Evolutionary conservation across 139 green algal genomes (phyloP).

Genomic region (Desmodesmus armatus): DNA sequence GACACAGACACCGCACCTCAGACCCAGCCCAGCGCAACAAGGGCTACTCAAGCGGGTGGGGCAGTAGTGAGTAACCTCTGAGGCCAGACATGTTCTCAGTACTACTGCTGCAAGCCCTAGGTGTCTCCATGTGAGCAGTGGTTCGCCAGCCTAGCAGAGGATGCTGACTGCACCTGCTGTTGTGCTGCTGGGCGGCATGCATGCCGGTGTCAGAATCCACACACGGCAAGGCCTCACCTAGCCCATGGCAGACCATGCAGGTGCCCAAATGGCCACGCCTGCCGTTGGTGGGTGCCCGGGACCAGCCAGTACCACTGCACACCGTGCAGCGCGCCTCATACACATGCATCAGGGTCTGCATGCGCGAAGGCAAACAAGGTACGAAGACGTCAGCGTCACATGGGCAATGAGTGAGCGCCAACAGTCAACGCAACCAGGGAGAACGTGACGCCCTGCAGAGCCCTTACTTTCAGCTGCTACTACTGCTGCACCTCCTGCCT

Average conservation of each 20-base stretch:
- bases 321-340: conserved; percentile 38
- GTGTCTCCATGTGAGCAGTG: not conserved
- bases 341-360: conserved; percentile 39
- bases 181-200: not conserved
- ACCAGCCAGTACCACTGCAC: conserved; percentile 39
- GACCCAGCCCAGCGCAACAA: not conserved
- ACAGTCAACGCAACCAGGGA: not conserved
- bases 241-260: conserved; percentile 44
- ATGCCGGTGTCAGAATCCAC: not conserved
- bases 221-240: conserved; percentile 27
- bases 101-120: not conserved
- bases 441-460: not conserved
- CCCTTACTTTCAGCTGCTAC: not conserved
- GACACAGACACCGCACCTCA: not conserved
- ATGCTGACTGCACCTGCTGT: not conserved
- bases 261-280: conserved; percentile 21
- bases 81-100: no score
- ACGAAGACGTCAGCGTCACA: not conserved
- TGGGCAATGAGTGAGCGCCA: not conserved
- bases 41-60: not conserved
- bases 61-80: not conserved
- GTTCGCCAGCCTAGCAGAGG: not conserved
- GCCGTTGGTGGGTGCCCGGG: conserved; percentile 10
- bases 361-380: not conserved
- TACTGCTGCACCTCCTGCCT: not conserved